Evolutionary conservation across 2,329 filamentous ascomycete genomes (phyloP), one percentile per base, ranked within the genome.

Genomic region (Raffaelea deltoideospora): DNA sequence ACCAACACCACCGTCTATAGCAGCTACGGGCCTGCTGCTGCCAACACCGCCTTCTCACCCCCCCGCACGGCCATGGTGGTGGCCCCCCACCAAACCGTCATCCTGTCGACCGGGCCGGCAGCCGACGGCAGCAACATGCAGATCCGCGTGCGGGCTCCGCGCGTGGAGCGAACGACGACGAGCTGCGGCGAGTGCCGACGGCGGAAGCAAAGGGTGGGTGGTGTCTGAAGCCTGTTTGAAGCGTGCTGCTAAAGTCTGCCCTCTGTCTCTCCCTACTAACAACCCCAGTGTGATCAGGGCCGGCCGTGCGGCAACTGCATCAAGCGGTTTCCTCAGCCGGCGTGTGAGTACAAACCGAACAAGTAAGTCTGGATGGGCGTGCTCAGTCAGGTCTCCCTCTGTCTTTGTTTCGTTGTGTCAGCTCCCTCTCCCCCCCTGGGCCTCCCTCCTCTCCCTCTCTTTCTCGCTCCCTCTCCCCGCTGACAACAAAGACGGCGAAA

Each of bases 291-390:
- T 47, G 66, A 68, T 44, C 65, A 69, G 45, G 59, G 61, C 20
- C 64, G 66, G 22, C 67, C 67, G 13, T 71, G 67, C 50, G 61
- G 60, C 31, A 69, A 71, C 45, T 72, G 67, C 43, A 53, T 58
- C 19, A 61, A 67, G 27, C 58, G 67, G 22, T 71, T 66, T 41
- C 67, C 67, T 1, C 63, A 61, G 36, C 66, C 66, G 1, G 45
- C 53, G 7, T 72, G 67, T 48, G 58, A 67, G 43, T 72, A 72
- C 43, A 55, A 47, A 14, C 39, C 42, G 13, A 40, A 38, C 27
- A 43, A 36, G 40, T 41, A 15, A 8, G 41, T 39, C 2, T n/a
- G n/a, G n/a, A n/a, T n/a, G n/a, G n/a, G n/a, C n/a, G n/a, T n/a
- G n/a, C n/a, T n/a, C n/a, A n/a, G n/a, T n/a, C n/a, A n/a, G n/a